Evolutionary conservation across 192 early-diverging fungal genomes (phyloP).

Genomic region (Entomortierella chlamydospora): DNA sequence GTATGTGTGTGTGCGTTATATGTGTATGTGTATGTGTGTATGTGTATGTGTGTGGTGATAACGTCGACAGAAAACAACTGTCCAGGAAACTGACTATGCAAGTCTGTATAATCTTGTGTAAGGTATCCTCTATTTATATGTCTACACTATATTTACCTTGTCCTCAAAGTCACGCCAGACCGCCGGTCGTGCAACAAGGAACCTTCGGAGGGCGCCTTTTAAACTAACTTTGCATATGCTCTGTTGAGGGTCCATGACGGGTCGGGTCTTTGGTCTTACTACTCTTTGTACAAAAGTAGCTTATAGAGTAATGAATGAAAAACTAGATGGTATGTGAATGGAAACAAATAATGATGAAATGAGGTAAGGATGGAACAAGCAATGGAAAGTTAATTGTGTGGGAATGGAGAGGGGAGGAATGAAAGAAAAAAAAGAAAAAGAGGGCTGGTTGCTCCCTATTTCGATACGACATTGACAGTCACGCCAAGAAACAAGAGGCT

Average conservation of each 20-base stretch:
- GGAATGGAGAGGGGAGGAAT: background rate
- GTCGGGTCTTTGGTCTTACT: too few species aligned
- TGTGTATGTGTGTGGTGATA: too few species aligned
- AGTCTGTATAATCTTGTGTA: too few species aligned
- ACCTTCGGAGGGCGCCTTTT: conserved; percentile 37
- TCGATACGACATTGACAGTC: too few species aligned
- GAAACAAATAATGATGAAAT: background rate
- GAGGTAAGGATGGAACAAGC: background rate
- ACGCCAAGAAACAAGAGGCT: background rate
- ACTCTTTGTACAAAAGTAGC: background rate
- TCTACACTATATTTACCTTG: conserved; percentile 20
- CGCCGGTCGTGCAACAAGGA: conserved; percentile 32
- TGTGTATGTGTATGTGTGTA: too few species aligned
- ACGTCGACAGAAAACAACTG: too few species aligned
- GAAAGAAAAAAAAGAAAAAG: background rate
- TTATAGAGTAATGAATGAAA: background rate
- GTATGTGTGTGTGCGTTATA: too few species aligned
- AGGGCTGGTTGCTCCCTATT: too few species aligned
- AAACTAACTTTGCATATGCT: conserved; percentile 44
- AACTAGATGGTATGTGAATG: background rate
- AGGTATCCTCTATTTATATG: background rate
- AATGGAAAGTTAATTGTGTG: background rate
- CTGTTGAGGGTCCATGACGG: conserved; percentile 22
- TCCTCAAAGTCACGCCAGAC: conserved; percentile 40
- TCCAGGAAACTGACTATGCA: too few species aligned